phyloP scores from a whole-genome alignment of 805 yeast genomes.

The Metschnikowia chrysomelidarum region DNA sequence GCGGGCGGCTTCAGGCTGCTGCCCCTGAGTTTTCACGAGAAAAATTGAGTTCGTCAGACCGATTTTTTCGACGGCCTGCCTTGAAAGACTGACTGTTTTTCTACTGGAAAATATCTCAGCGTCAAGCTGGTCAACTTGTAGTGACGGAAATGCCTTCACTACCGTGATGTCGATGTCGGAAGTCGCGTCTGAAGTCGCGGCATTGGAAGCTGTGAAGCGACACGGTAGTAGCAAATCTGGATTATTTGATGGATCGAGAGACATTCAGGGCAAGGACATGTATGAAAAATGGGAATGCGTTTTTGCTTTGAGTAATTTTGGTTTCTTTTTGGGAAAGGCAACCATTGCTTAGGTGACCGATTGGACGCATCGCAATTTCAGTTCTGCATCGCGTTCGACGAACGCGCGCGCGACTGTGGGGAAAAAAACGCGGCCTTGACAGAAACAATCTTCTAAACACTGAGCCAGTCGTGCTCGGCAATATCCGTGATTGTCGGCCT shows the following conservation, averaged over 20 bases:
- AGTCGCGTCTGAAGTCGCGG: constrained; percentile 7
- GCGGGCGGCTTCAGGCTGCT: constrained; percentile 5
- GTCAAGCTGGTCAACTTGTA: constrained; percentile 4
- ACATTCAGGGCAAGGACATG: not conserved
- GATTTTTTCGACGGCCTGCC: not conserved
- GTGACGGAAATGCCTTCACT: constrained; percentile 8
- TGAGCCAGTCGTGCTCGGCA: constrained; percentile 65
- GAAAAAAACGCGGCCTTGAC: not conserved
- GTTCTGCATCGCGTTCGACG: constrained; percentile 17
- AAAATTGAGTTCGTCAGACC: not conserved
- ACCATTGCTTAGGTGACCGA: too few species aligned
- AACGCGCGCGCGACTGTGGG: constrained; percentile 9
- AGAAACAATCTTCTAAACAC: too few species aligned
- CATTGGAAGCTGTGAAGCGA: constrained; percentile 3
- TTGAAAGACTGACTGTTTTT: constrained; percentile 3
- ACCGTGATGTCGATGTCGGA: constrained; percentile 3
- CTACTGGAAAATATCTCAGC: constrained; percentile 8
- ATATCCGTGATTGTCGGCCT: constrained; percentile 78
- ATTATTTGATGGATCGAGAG: not conserved
- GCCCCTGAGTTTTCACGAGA: constrained; percentile 4
- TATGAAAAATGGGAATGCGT: constrained; percentile 1
- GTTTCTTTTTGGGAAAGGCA: too few species aligned
- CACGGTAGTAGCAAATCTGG: constrained; percentile 1
- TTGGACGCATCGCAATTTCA: too few species aligned
- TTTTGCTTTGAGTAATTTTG: too few species aligned